phyloP scores from a whole-genome alignment of 1,284 basidiomycete species.

The Wolfiporia cocos region DNA sequence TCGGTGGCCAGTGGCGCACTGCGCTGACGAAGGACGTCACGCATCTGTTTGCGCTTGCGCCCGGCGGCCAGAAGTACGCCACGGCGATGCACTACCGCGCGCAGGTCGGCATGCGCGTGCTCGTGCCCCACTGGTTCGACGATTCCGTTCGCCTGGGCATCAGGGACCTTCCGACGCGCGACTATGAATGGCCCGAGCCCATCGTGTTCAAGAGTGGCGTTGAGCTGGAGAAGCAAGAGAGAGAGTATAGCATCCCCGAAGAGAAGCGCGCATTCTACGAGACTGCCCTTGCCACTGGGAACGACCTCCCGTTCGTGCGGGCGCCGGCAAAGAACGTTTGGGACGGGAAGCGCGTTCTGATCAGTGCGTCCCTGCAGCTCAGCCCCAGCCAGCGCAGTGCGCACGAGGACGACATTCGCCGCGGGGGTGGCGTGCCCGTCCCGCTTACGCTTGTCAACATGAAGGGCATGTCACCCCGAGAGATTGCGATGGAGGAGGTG shows the following conservation, averaged over 20 bases:
- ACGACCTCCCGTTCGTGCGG: constrained; percentile 13
- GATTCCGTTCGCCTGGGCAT: constrained; percentile 65
- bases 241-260: constrained; percentile 26
- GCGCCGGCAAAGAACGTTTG: constrained; percentile 31
- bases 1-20: constrained; percentile 79
- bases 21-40: constrained; percentile 81
- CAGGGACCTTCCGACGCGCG: constrained; percentile 44
- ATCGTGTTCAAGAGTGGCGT: constrained; percentile 32
- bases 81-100: constrained; percentile 55
- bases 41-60: constrained; percentile 66
- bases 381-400: constrained; percentile 40
- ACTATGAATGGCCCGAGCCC: constrained; percentile 75
- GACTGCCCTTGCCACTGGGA: constrained; percentile 24
- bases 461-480: constrained; percentile 21
- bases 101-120: constrained; percentile 48
- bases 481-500: constrained; percentile 28
- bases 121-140: constrained; percentile 83
- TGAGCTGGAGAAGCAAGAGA: constrained; percentile 15
- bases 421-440: constrained; percentile 52
- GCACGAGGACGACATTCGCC: constrained; percentile 49
- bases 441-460: constrained; percentile 26
- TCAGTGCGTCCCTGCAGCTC: constrained; percentile 52
- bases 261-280: constrained; percentile 41
- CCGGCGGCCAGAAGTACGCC: constrained; percentile 49
- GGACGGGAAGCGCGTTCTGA: constrained; percentile 49